Conservation (phyloP, 2,329 filamentous ascomycete species). For the Alternaria angustiovoidea region DNA sequence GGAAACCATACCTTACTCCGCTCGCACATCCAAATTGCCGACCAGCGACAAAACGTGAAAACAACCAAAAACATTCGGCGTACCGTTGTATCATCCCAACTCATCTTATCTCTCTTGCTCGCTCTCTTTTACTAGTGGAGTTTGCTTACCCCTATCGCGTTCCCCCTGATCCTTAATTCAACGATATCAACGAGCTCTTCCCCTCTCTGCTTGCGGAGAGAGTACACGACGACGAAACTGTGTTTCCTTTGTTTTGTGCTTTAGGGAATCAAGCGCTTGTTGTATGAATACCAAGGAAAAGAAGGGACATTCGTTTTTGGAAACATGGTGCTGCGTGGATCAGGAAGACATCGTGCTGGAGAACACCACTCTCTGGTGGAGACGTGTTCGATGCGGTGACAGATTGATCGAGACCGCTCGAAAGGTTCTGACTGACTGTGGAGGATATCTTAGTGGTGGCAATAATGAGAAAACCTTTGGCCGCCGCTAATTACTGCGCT, state of each 20-base stretch:
- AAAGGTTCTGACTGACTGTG: conserved; percentile 30
- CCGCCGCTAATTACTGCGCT: conserved; percentile 35
- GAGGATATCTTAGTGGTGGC: conserved; percentile 36
- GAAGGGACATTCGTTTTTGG: conserved; percentile 31
- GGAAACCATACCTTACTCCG: conserved; percentile 17
- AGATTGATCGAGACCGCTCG: conserved; percentile 42
- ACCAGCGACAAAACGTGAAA: conserved; percentile 36
- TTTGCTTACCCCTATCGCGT: conserved; percentile 41
- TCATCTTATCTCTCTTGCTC: conserved; percentile 23
- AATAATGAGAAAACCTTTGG: conserved; percentile 39
- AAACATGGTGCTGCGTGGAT: conserved; percentile 33
- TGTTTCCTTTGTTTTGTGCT: conserved; percentile 43
- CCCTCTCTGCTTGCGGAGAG: conserved; percentile 35
- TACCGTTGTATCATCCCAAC: conserved; percentile 34
- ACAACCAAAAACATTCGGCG: conserved; percentile 46
- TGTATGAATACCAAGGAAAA: conserved; percentile 14
- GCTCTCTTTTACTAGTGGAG: conserved; percentile 25
- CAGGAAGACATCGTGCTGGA: conserved; percentile 31
- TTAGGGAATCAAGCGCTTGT: conserved; percentile 24
- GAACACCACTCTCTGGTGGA: conserved; percentile 32
- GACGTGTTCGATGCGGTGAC: conserved; percentile 28
- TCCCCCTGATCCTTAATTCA: conserved; percentile 20
- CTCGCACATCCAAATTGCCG: conserved; percentile 33
- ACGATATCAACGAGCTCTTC: conserved; percentile 19
- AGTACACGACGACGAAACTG: conserved; percentile 48